Base-by-base conservation (phyloP, 176 grass and related monocot genomes). In the Triticum aestivum region DNA sequence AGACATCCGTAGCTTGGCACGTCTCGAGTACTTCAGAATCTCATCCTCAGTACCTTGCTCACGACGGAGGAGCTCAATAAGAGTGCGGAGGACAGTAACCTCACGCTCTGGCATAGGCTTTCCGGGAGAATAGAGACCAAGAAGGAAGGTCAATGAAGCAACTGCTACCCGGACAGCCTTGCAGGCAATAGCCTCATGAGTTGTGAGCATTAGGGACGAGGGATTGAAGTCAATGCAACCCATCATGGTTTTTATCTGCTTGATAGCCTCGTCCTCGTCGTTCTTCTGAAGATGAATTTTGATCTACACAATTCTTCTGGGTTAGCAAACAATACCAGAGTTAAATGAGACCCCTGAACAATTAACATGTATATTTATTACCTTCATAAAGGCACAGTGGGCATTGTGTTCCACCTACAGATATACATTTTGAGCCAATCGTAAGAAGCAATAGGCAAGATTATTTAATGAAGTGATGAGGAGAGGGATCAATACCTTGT, bases 201-300 rank as follows among this genome's bases (percentile, higher is more conserved):
- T 51, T 34, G 90, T 89, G 65, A 98, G 94, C 7, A 73, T 87
- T 30, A 98, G 89, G 79, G 94, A 96, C 47, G 90, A 72, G 65
- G 90, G 94, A 29, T 96, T 85, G 86, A 98, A 98, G 83, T 96
- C 94, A 49, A 84, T 83, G 86, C 93, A 93, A 41, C 78, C 80
- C 78, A 96, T 45, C 97, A 98, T 96, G 38, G 80, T 81, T 79
- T 94, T 89, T 85, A 98, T 89, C 71, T 87, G 71, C 65, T 90
- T 91, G 83, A 92, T 94, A 63, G 90, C 97, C 84, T 94, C 82
- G 0, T 92, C 91, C 27, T 92, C 85, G 39, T 94, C 90, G 65
- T 94, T 78, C 84, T 88, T 96, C 86, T 92, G 89, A 51, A 98
- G 62, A 91, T 92, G 71, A 80, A 98, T 98, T 82, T 98, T 96